Evolutionary conservation across 495 filamentous ascomycete species (phyloP).

Genomic region (Penicillium angulare): DNA sequence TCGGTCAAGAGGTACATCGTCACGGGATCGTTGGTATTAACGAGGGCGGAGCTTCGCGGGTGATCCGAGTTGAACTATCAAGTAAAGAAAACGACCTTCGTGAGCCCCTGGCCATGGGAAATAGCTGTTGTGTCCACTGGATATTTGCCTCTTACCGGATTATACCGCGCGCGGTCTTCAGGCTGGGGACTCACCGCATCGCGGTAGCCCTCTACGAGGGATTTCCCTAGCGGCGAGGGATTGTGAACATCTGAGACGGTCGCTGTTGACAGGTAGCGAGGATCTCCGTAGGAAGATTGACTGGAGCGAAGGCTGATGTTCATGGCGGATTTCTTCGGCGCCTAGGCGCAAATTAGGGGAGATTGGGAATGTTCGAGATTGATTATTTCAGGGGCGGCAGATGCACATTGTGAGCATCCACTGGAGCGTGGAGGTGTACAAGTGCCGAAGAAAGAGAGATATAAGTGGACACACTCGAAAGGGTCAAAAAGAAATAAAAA

Average conservation of each 20-base stretch:
- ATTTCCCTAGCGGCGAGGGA: constrained; percentile 37
- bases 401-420: constrained; percentile 15
- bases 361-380: not conserved
- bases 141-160: constrained; percentile 38
- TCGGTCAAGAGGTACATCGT: constrained; percentile 87
- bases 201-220: constrained; percentile 48
- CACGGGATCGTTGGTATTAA: constrained; percentile 56
- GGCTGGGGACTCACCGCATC: constrained; percentile 33
- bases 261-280: constrained; percentile 39
- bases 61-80: constrained; percentile 34
- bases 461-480: not conserved
- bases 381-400: constrained; percentile 15
- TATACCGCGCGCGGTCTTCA: constrained; percentile 37
- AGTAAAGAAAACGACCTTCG: constrained; percentile 1
- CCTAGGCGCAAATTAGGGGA: constrained; percentile 1
- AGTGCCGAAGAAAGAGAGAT: not conserved
- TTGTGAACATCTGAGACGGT: constrained; percentile 39
- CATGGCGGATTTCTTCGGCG: constrained; percentile 32
- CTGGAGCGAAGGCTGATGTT: constrained; percentile 46
- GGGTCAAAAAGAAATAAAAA: not conserved
- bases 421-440: not conserved
- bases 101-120: constrained; percentile 16
- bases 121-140: not conserved
- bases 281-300: constrained; percentile 48
- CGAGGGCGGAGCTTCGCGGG: constrained; percentile 40